These are phyloP conservation scores for Albizia julibrissin DNA, from an alignment of 306 rosid species.

Conservation along the genomic window DNA sequence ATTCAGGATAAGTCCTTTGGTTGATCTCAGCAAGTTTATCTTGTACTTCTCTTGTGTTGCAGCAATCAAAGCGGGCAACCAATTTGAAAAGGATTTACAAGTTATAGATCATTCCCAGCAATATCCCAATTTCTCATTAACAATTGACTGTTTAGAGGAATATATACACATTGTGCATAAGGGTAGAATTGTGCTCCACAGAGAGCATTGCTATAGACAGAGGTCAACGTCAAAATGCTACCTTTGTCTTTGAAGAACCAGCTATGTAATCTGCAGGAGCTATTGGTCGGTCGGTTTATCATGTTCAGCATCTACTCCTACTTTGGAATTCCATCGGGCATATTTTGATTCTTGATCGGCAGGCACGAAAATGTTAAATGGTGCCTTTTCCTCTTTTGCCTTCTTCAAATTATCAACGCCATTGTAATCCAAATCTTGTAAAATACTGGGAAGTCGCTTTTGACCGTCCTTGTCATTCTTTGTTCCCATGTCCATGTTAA, in stretches of 20 bases:
- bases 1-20: not conserved
- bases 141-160: conserved; percentile 6
- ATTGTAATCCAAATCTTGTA: conserved; percentile 66
- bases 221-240: conserved; percentile 41
- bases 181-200: not conserved
- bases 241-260: conserved; percentile 48
- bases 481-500: conserved; percentile 59
- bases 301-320: not conserved
- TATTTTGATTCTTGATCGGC: conserved; percentile 38
- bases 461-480: conserved; percentile 47
- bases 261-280: conserved; percentile 34
- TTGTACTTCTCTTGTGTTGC: conserved; percentile 25
- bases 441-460: conserved; percentile 47
- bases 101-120: conserved; percentile 28
- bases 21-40: not conserved
- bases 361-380: conserved; percentile 46
- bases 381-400: conserved; percentile 32
- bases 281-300: conserved; percentile 36
- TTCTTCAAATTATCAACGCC: conserved; percentile 53
- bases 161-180: conserved; percentile 23
- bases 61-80: conserved; percentile 20
- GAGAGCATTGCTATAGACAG: conserved; percentile 15
- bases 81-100: conserved; percentile 13
- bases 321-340: conserved; percentile 34
- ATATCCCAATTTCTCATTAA: not conserved